Percentiles rank a stretch among this genome's conserved stretches.
phyloP scores from a whole-genome alignment of 106 monocot genomes.

The Amphibolis antarctica region DNA sequence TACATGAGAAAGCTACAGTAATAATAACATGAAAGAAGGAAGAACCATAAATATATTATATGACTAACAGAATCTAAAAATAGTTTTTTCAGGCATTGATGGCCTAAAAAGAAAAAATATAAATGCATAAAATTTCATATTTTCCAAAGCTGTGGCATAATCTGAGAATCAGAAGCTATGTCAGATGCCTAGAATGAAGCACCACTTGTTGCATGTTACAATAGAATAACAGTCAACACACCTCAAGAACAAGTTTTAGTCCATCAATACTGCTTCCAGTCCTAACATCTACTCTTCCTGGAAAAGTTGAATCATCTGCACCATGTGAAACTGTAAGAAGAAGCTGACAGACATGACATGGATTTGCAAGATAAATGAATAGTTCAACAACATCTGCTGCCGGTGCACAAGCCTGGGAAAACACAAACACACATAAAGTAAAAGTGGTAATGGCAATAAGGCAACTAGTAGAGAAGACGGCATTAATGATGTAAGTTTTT shows the following conservation, averaged over 20 bases:
- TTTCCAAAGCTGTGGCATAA: no score
- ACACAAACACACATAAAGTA: background rate
- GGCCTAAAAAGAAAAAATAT: no score
- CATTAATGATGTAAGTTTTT: background rate
- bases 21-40: no score
- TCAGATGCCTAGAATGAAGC: no score
- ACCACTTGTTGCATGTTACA: background rate
- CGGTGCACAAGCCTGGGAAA: constrained; percentile 72
- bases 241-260: constrained; percentile 92
- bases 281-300: constrained; percentile 77
- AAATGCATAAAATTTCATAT: no score
- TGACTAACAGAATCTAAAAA: no score
- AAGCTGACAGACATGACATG: constrained; percentile 90
- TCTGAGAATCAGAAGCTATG: no score
- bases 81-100: no score
- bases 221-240: constrained; percentile 11
- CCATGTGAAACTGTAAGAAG: constrained; percentile 91
- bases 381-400: constrained; percentile 88
- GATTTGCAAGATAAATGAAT: constrained; percentile 91
- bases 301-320: constrained; percentile 75
- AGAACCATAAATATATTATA: no score
- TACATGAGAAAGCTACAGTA: no score
- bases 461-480: background rate
- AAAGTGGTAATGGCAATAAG: background rate
- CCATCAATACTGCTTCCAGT: constrained; percentile 67